phyloP scores from a whole-genome alignment of 163 green algal genomes.

The Chloromonas sp. region DNA sequence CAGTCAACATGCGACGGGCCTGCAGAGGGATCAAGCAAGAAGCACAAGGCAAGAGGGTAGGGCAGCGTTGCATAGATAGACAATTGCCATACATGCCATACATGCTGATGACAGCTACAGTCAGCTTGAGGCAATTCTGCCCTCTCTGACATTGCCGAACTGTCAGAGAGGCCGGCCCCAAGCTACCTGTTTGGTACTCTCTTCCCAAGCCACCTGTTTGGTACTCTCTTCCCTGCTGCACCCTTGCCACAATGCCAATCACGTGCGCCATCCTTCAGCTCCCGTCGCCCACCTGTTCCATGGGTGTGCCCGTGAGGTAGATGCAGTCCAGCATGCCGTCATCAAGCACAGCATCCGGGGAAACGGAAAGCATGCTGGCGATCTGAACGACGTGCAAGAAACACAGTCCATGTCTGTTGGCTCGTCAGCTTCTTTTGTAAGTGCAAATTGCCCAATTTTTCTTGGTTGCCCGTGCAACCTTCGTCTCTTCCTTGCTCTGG shows the following conservation, averaged over 20 bases:
- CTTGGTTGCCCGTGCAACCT: no score
- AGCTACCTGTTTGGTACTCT: no score
- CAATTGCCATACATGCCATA: not conserved
- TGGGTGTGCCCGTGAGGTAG: slow-evolving; percentile 19
- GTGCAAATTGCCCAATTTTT: no score
- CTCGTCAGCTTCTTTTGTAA: no score
- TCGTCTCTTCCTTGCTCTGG: no score
- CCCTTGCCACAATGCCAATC: not conserved
- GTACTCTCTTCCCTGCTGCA: not conserved
- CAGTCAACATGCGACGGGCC: slow-evolving; percentile 10
- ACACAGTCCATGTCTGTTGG: no score
- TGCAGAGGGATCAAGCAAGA: not conserved
- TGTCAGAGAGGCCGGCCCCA: not conserved
- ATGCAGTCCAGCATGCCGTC: slow-evolving; percentile 47
- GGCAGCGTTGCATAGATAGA: not conserved
- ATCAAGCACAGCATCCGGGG: slow-evolving; percentile 43
- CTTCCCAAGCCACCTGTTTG: no score
- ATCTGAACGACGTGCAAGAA: not conserved
- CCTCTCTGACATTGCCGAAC: not conserved
- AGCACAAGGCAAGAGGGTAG: not conserved
- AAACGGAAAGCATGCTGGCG: slow-evolving; percentile 31
- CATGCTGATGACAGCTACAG: not conserved
- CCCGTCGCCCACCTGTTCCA: not conserved
- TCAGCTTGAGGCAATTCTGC: not conserved
- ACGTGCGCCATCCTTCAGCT: not conserved